Conservation (phyloP, 2,329 filamentous ascomycete species). For the Metarhizium sp. region DNA sequence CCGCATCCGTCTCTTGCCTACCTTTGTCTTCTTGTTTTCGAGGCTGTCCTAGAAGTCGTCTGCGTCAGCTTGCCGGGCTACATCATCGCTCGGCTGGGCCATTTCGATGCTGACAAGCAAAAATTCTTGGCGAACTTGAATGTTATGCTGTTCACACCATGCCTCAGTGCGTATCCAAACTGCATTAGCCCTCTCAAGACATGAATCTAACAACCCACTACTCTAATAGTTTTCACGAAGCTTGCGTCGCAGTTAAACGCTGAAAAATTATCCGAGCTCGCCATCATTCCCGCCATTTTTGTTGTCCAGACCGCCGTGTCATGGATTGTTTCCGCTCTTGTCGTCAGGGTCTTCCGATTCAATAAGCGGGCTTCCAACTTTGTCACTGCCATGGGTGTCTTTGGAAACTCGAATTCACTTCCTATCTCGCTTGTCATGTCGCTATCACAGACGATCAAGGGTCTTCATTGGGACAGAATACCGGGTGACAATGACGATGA, state of each 20-base stretch:
- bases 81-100: constrained; percentile 77
- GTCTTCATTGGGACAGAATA: constrained; percentile 87
- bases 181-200: background rate
- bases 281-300: constrained; percentile 94
- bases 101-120: constrained; percentile 92
- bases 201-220: background rate
- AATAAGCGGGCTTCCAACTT: constrained; percentile 84
- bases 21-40: constrained; percentile 77
- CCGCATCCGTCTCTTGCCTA: constrained; percentile 58
- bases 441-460: constrained; percentile 81
- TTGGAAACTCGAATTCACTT: constrained; percentile 96
- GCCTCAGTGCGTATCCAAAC: constrained; percentile 59
- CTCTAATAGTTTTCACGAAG: constrained; percentile 76
- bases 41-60: constrained; percentile 89
- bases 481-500: constrained; percentile 92
- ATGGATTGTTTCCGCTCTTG: constrained; percentile 61
- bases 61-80: constrained; percentile 93
- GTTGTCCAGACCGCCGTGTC: constrained; percentile 79
- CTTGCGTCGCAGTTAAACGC: constrained; percentile 88
- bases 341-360: constrained; percentile 72
- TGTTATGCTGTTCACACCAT: constrained; percentile 92
- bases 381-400: constrained; percentile 92
- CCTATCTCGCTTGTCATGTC: constrained; percentile 95
- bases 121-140: constrained; percentile 97
- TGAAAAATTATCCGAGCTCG: constrained; percentile 80